phyloP scores from a whole-genome alignment of 1,139 yeast species.

The Nakaseomyces uthaithaninus region DNA sequence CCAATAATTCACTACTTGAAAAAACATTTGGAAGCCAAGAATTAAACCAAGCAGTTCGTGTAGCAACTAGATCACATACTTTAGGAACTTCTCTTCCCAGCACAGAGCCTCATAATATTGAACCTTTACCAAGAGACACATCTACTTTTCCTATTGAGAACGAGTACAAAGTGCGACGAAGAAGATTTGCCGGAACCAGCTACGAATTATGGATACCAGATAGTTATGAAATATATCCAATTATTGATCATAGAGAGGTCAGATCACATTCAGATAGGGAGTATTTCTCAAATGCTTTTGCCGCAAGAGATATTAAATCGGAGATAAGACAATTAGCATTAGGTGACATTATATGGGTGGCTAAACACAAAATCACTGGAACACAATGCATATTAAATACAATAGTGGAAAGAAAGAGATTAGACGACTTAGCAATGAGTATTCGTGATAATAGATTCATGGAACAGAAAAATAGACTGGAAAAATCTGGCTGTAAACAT shows the following conservation, averaged over 20 bases:
- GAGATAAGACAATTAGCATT: slow-evolving; percentile 57
- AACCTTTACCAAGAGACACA: slow-evolving; percentile 6
- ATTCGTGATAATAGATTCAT: slow-evolving; percentile 80
- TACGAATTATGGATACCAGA: slow-evolving; percentile 46
- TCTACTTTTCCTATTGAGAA: not conserved
- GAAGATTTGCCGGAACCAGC: slow-evolving; percentile 21
- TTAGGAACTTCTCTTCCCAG: not conserved
- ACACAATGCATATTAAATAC: slow-evolving; percentile 66
- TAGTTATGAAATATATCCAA: slow-evolving; percentile 48
- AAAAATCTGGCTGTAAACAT: slow-evolving; percentile 56
- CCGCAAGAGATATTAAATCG: slow-evolving; percentile 41
- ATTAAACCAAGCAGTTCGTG: not conserved
- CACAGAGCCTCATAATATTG: not conserved
- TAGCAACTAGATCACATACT: not conserved
- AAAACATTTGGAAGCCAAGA: slow-evolving; percentile 6
- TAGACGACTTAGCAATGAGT: slow-evolving; percentile 77
- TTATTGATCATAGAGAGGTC: slow-evolving; percentile 80
- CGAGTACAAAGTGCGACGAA: slow-evolving; percentile 13
- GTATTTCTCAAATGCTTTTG: slow-evolving; percentile 52
- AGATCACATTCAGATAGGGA: slow-evolving; percentile 53
- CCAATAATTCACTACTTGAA: not conserved
- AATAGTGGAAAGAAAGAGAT: slow-evolving; percentile 78
- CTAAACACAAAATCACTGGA: slow-evolving; percentile 49
- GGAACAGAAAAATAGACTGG: slow-evolving; percentile 77
- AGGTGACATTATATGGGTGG: slow-evolving; percentile 91